These are phyloP conservation scores for Lagenaria siceraria DNA, from an alignment of 306 rosid genomes.

Conservation along the genomic window DNA sequence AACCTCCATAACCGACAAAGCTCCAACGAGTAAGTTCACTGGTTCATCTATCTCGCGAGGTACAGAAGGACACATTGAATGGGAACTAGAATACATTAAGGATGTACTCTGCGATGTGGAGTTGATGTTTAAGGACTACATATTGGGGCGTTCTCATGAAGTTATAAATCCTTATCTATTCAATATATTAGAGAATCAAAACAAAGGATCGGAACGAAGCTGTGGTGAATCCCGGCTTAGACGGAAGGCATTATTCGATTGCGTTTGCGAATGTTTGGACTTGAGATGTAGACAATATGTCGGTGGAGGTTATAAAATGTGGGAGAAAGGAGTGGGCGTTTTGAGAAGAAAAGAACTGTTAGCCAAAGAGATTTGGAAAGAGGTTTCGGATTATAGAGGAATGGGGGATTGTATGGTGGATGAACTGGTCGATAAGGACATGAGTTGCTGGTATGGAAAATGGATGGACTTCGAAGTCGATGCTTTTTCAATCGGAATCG, in stretches of 20 bases:
- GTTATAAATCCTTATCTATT: constrained; percentile 53
- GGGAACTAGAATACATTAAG: constrained; percentile 71
- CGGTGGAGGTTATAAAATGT: constrained; percentile 52
- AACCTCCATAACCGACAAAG: constrained; percentile 45
- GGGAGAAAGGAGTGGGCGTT: constrained; percentile 59
- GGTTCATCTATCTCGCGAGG: constrained; percentile 10
- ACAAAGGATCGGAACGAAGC: constrained; percentile 19
- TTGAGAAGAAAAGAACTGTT: constrained; percentile 56
- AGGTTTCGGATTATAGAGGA: constrained; percentile 50
- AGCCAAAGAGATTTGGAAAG: constrained; percentile 60
- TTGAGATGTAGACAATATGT: constrained; percentile 41
- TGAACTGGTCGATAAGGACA: constrained; percentile 81
- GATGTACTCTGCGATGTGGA: constrained; percentile 50
- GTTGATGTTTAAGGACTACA: constrained; percentile 52
- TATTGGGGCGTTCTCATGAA: constrained; percentile 35
- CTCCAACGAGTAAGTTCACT: constrained; percentile 19
- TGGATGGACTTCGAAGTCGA: constrained; percentile 73
- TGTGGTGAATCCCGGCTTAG: constrained; percentile 23
- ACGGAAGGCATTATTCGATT: constrained; percentile 56
- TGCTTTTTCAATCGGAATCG: constrained; percentile 47
- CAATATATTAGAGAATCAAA: constrained; percentile 50
- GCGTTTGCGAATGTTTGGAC: constrained; percentile 67
- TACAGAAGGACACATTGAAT: constrained; percentile 19
- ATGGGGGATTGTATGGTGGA: constrained; percentile 82
- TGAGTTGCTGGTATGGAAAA: constrained; percentile 61